Evolutionary conservation across 768 basidiomycete genomes (phyloP), one percentile per base, ranked within the genome.

Genomic region (Psilocybe cubensis): DNA sequence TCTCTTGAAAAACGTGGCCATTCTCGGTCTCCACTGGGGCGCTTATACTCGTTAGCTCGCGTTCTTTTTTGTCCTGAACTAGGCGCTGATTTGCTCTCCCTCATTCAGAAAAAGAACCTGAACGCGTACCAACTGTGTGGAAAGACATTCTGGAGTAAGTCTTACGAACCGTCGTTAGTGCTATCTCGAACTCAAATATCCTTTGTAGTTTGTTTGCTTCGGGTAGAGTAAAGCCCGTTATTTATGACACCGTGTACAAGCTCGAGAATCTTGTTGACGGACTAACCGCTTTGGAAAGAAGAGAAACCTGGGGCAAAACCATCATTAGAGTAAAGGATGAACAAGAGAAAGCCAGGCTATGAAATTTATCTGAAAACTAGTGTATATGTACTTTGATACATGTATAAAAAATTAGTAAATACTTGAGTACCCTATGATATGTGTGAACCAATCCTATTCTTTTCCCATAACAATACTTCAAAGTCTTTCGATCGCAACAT

Each of bases 241-340:
- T 85, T 10, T 98, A 91, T 67, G 74, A 82, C 9, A 80, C 86
- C 48, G 67, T 88, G 1, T 97, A 85, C 71, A 70, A 90, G 0
- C 73, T 98, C 1, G 89, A 91, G 23, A 72, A 71, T 8, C 73
- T 95, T 2, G 72, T 80, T 3, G 83, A 87, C 1, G 96, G 89
- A 1, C 73, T 98, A 48, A 68, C 67, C 12, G 94, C 91, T 23
- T 73, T 98, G 18, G 94, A 95, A 67, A 78, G 77, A 44, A 78
- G 96, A 60, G 83, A 92, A 73, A 96, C 94, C 4, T 98, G 94
- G 92, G 96, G 96, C 0, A 98, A 98, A 68, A 91, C 80, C 0
- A 77, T 96, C 23, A 82, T 92, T 7, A 79, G 76, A 48, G 70
- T 98, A 46, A 80, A 77, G 51, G 80, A 85, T 24, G 84, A 87